Conservation (phyloP, 768 basidiomycete species). For the Lactifluus hygrophoroides region DNA sequence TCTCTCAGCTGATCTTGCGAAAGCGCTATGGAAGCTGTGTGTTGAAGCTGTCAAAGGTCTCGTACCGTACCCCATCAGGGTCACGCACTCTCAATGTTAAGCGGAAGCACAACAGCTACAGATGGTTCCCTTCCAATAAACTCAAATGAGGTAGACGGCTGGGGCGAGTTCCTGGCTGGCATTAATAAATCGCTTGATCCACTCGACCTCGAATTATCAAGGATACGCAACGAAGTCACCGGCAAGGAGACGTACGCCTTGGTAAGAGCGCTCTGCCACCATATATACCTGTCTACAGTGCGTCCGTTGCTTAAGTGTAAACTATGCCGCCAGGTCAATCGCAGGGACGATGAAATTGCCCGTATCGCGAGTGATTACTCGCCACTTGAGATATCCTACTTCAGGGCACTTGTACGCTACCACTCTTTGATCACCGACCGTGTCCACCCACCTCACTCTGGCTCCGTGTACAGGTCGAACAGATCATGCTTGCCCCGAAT, state of each 20-base stretch:
- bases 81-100: not conserved
- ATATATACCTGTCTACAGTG: too few relatives aligned
- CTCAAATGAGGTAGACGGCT: slow-evolving; percentile 36
- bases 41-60: slow-evolving; percentile 55
- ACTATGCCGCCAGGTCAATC: slow-evolving; percentile 51
- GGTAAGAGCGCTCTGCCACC: slow-evolving; percentile 35
- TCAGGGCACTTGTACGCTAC: slow-evolving; percentile 65
- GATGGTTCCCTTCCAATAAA: slow-evolving; percentile 44
- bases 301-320: not conserved
- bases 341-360: slow-evolving; percentile 71
- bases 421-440: too few relatives aligned
- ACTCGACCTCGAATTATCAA: slow-evolving; percentile 66
- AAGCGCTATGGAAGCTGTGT: slow-evolving; percentile 59
- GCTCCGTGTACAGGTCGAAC: slow-evolving; percentile 56
- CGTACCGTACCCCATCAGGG: slow-evolving; percentile 22
- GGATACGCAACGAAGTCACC: slow-evolving; percentile 51
- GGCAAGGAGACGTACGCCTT: slow-evolving; percentile 61
- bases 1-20: slow-evolving; percentile 55
- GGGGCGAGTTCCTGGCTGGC: slow-evolving; percentile 49
- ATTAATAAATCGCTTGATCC: slow-evolving; percentile 59
- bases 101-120: slow-evolving; percentile 33
- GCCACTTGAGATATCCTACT: slow-evolving; percentile 71
- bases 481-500: slow-evolving; percentile 74
- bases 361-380: slow-evolving; percentile 81
- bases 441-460: not conserved